These are phyloP conservation scores for Lentithecium fluviatile DNA, from an alignment of 495 filamentous ascomycete genomes.

Conservation along the genomic window DNA sequence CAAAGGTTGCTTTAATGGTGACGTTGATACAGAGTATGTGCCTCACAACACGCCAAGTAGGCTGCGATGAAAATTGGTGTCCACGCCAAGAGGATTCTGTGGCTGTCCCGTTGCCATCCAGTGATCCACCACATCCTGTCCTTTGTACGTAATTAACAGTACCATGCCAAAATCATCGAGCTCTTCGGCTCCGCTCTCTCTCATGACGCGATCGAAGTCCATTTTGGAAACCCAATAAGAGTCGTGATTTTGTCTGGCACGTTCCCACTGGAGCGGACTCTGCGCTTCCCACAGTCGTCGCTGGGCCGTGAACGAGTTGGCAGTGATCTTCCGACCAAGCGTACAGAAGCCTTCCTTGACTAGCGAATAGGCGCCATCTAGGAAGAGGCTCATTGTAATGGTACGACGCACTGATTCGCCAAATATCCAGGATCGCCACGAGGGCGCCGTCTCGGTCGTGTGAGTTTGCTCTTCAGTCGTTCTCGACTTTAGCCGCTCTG, in stretches of 20 bases:
- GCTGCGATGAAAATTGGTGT: constrained; percentile 16
- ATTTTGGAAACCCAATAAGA: constrained; percentile 24
- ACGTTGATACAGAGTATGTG: no score
- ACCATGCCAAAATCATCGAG: constrained; percentile 32
- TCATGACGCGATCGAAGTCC: constrained; percentile 23
- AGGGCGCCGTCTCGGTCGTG: constrained; percentile 17
- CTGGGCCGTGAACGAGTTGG: constrained; percentile 45
- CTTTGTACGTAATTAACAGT: constrained; percentile 31
- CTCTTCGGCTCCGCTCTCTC: constrained; percentile 14
- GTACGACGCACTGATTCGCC: constrained; percentile 50
- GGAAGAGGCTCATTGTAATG: constrained; percentile 44
- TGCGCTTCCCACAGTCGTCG: constrained; percentile 44
- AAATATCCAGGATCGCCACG: constrained; percentile 49
- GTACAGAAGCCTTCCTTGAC: constrained; percentile 46
- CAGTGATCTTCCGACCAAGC: constrained; percentile 25
- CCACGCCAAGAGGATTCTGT: constrained; percentile 2
- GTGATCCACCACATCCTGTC: constrained; percentile 20
- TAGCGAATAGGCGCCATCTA: constrained; percentile 45
- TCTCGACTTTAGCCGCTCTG: constrained; percentile 39
- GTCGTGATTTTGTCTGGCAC: not conserved
- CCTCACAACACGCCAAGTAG: not conserved
- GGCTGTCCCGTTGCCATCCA: constrained; percentile 10
- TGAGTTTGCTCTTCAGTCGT: constrained; percentile 8
- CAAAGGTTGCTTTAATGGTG: no score
- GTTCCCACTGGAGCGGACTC: constrained; percentile 37